Conservation (phyloP, 2,329 filamentous ascomycete species). For the Delphinella strobiligena region DNA sequence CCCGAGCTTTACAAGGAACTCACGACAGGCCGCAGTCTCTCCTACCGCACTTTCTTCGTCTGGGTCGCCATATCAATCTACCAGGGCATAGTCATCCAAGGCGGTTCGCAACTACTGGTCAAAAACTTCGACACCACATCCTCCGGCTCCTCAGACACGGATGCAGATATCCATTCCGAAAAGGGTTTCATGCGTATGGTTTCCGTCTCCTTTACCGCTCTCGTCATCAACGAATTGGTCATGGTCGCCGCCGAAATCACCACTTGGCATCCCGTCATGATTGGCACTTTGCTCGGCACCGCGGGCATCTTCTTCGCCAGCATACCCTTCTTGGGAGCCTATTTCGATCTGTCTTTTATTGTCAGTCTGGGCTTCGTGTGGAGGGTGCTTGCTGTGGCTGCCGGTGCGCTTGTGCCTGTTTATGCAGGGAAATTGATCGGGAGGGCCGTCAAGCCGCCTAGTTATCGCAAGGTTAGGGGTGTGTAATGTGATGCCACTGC, state of each 20-base stretch:
- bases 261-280: constrained; percentile 94
- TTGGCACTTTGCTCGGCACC: constrained; percentile 71
- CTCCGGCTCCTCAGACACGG: constrained; percentile 9
- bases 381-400: constrained; percentile 69
- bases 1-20: constrained; percentile 96
- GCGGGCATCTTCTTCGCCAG: constrained; percentile 68
- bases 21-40: constrained; percentile 75
- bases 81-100: constrained; percentile 90
- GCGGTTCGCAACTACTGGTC: constrained; percentile 79
- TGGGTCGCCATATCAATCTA: constrained; percentile 95
- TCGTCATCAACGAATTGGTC: constrained; percentile 86
- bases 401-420: constrained; percentile 72
- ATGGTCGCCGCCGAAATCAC: constrained; percentile 97
- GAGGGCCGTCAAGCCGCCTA: constrained; percentile 78
- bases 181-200: constrained; percentile 51
- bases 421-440: constrained; percentile 78
- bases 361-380: constrained; percentile 74
- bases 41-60: constrained; percentile 88
- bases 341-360: constrained; percentile 77
- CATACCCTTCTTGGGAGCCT: constrained; percentile 76
- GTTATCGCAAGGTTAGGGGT: constrained; percentile 71
- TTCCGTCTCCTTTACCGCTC: constrained; percentile 78
- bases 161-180: constrained; percentile 9
- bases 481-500: constrained; percentile 12
- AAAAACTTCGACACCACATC: constrained; percentile 44